Evolutionary conservation across 208 protist species (phyloP), one percentile per base, ranked within the genome.

Genomic region (Crithidia acanthocephali): DNA sequence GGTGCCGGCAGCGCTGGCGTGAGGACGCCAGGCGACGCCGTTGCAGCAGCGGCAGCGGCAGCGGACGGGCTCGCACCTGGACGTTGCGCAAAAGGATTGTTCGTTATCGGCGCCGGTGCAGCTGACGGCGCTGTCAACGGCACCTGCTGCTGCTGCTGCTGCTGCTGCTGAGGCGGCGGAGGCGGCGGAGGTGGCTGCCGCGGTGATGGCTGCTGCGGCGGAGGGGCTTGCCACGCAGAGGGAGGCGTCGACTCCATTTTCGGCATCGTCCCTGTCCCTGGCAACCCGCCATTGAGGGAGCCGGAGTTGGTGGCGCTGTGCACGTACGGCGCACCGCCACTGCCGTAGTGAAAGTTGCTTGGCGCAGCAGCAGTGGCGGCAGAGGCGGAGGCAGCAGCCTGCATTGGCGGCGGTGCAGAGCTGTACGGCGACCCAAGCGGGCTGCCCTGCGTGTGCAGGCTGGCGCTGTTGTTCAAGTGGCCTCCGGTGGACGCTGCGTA

Each of bases 51-150:
- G 2, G 53, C 53, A 28, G 15, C 33, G 8, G 23, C 57, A 4
- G 22, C 25, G 8, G 37, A 7, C 11, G 57, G 2, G 13, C 20
- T 57, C 20, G 51, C 15, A n/a, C 51, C 18, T 16, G 16, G 57
- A 16, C 44, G 44, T 15, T 64, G 59, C 28, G 44, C 59, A 64
- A 64, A 64, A 0, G 37, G 59, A 45, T 64, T 64, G 15, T 25
- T 35, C 15, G 37, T 5, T n/a, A 27, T 33, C 23, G 32, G 18
- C 45, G 55, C 55, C 6, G 25, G 30, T 32, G 25, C 18, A 11
- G 25, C 16, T 33, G 53, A 16, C 20, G 15, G 45, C 45, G 18
- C 15, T 7, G 45, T n/a, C 45, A 16, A 22, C 45, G 45, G 45
- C 9, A 16, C 45, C 45, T 50, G 57, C 37, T 47, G 57, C 25